Percentiles rank a stretch among this genome's conserved stretches.
These are phyloP conservation scores for Penicillium italicum DNA, from an alignment of 2,329 filamentous ascomycete genomes.

Conservation along the genomic window DNA sequence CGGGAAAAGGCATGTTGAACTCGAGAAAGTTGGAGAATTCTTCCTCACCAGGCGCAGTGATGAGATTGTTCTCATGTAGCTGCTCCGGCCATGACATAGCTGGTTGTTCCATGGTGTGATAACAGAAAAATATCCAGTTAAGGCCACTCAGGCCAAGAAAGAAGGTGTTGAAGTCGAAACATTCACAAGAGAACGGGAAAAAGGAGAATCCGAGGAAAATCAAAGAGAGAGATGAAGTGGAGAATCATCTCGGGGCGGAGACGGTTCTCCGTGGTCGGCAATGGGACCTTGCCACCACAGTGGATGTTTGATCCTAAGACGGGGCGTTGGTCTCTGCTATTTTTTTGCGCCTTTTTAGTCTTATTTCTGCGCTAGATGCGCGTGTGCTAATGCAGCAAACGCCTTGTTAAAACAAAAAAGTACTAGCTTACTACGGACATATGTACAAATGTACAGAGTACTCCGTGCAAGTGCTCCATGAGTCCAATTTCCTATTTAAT, in stretches of 20 bases:
- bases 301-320: not conserved
- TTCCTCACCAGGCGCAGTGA: slow-evolving; percentile 41
- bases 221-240: not conserved
- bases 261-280: slow-evolving; percentile 8
- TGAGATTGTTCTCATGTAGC: slow-evolving; percentile 39
- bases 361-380: slow-evolving; percentile 14
- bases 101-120: slow-evolving; percentile 36
- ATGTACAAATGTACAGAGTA: not conserved
- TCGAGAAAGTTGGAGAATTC: slow-evolving; percentile 51
- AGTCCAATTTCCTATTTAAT: not conserved
- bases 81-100: slow-evolving; percentile 41
- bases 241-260: slow-evolving; percentile 13
- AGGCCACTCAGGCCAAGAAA: not conserved
- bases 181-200: not conserved
- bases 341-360: not conserved
- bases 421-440: not conserved
- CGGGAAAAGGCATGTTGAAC: slow-evolving; percentile 47
- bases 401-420: not conserved
- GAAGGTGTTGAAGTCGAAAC: not conserved
- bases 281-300: slow-evolving; percentile 2
- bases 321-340: not conserved
- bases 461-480: not conserved
- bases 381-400: slow-evolving; percentile 2
- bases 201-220: not conserved
- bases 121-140: too few species aligned